Evolutionary conservation across 345 rosid genomes (phyloP).

Genomic region (Excoecaria cochinchinensis): DNA sequence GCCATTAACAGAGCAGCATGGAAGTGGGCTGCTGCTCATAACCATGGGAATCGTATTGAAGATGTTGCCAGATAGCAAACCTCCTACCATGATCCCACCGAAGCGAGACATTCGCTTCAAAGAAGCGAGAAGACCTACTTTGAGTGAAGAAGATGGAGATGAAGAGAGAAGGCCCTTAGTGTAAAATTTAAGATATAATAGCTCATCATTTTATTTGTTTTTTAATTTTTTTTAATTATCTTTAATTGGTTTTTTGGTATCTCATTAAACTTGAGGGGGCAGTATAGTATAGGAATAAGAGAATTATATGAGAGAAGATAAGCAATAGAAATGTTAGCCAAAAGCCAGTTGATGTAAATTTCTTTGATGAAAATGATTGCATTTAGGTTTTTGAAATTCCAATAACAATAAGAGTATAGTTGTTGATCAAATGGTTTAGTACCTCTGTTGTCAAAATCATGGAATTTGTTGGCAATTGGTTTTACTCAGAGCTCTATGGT

Average conservation of each 20-base stretch:
- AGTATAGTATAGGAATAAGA: background rate
- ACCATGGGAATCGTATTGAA: constrained; percentile 75
- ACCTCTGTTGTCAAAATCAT: too few species aligned
- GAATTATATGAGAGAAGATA: background rate
- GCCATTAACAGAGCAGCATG: constrained; percentile 83
- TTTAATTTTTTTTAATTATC: background rate
- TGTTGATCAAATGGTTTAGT: too few species aligned
- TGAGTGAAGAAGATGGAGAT: constrained; percentile 26
- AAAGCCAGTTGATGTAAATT: constrained; percentile 6
- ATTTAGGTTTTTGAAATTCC: background rate
- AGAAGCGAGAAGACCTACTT: constrained; percentile 22
- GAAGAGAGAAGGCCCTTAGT: constrained; percentile 62
- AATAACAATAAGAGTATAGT: background rate
- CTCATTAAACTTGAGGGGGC: background rate
- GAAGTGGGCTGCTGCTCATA: constrained; percentile 70
- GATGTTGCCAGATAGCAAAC: constrained; percentile 68
- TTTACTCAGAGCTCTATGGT: too few species aligned
- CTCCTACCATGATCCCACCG: constrained; percentile 23
- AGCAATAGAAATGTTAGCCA: background rate
- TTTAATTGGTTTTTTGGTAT: background rate
- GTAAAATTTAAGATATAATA: background rate
- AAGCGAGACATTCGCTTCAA: constrained; percentile 23
- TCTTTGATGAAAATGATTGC: background rate
- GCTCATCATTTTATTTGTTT: background rate
- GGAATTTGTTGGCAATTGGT: too few species aligned